phyloP scores from a whole-genome alignment of 78 protist genomes.

The slime mould (Dictyostelium discoideum) region DNA sequence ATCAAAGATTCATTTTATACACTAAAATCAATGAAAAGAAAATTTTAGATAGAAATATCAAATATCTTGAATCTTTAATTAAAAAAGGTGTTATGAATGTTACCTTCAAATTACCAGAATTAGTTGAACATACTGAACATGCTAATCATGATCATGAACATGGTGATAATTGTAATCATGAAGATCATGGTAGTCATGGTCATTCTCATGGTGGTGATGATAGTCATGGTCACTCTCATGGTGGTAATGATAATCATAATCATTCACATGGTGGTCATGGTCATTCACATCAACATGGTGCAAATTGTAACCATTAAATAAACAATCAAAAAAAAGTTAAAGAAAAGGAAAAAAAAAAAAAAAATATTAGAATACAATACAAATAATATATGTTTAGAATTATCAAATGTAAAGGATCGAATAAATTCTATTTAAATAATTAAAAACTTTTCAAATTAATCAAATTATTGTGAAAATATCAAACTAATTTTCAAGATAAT shows the following conservation, averaged over 20 bases:
- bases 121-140: neutral
- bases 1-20: constrained; percentile 4
- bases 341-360: neutral
- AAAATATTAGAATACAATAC: neutral
- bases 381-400: neutral
- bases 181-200: constrained; percentile 11
- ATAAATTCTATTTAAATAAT: neutral
- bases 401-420: neutral
- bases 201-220: neutral
- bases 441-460: neutral
- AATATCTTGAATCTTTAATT: constrained; percentile 15
- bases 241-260: neutral
- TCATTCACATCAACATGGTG: constrained; percentile 18
- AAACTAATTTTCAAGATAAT: neutral
- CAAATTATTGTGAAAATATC: neutral
- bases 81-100: constrained; percentile 44
- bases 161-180: neutral
- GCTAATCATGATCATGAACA: constrained; percentile 7
- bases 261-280: constrained; percentile 8
- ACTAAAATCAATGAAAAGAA: constrained; percentile 56
- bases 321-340: too few relatives aligned
- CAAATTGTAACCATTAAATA: constrained; percentile 13
- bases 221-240: constrained; percentile 14
- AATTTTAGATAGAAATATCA: constrained; percentile 33
- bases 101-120: neutral